Percentiles rank a stretch among this genome's conserved stretches.
Conservation (phyloP, 108 stramenopile genomes). For the Fistulifera pelliculosa region DNA sequence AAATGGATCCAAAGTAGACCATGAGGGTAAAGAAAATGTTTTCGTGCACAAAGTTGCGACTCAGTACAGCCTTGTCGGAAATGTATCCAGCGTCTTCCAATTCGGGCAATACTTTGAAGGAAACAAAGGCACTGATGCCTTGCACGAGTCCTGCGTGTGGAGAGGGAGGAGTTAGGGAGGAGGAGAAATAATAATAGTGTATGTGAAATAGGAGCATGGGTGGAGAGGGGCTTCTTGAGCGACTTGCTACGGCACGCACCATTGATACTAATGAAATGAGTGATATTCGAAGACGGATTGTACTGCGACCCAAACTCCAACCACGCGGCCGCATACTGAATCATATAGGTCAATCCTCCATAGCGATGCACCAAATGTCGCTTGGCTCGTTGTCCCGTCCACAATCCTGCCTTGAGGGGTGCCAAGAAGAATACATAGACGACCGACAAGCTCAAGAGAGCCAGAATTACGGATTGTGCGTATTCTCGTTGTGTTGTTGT, state of each 20-base stretch:
- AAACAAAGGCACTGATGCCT: constrained; percentile 21
- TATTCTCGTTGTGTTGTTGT: too few relatives aligned
- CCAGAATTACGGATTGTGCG: too few relatives aligned
- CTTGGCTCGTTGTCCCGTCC: constrained; percentile 20
- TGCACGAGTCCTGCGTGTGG: constrained; percentile 23
- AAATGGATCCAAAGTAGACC: constrained; percentile 22
- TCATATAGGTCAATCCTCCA: constrained; percentile 22
- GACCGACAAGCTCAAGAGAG: constrained; percentile 2
- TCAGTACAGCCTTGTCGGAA: constrained; percentile 29
- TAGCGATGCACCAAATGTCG: constrained; percentile 27
- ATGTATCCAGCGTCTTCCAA: constrained; percentile 32
- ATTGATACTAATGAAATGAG: constrained; percentile 24
- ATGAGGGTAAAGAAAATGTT: constrained; percentile 26
- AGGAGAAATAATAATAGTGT: too few relatives aligned
- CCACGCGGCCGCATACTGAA: constrained; percentile 29
- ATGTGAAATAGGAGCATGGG: neutral
- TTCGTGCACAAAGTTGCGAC: constrained; percentile 33
- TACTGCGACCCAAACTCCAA: constrained; percentile 19
- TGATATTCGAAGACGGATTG: constrained; percentile 10
- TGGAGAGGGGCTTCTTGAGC: too few relatives aligned
- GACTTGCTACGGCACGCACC: constrained; percentile 12
- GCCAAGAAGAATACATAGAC: constrained; percentile 20
- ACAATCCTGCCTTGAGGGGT: constrained; percentile 23
- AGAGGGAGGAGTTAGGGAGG: too few relatives aligned
- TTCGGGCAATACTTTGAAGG: constrained; percentile 34